Base-by-base conservation (phyloP, 139 green algal genomes). In the Haematococcus sp. region DNA sequence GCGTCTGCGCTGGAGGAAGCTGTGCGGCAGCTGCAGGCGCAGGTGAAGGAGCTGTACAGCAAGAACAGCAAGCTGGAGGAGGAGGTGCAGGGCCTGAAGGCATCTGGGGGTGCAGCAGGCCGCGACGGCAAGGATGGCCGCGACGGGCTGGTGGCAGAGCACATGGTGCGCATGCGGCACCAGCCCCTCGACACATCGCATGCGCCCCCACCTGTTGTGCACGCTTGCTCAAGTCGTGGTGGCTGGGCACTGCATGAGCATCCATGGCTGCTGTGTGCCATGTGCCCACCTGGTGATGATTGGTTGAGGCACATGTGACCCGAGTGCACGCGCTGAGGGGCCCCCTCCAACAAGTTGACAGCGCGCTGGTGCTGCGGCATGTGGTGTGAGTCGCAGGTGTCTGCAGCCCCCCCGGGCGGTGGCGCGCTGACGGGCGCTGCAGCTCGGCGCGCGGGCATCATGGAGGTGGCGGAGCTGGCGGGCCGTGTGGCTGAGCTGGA, bases 11-110 rank as follows among this genome's bases (percentile, higher is more conserved):
- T 68, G 31, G 61, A 68, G 61, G 61, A 30, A 51, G 31, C 61
- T 20, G 32, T 68, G 32, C 17, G 32, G 11, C 25, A 49, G 61
- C 61, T 68, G 31, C 61, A 68, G 32, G 17, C 15, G 9, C 61
- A 68, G 61, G 61, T 68, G 31, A 68, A 68, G 61, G 32, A 68
- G 61, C 32, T 68, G 32, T 25, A 49, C 11, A 31, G 9, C 31
- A 68, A 68, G 61, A 68, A 68, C 61, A 25, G 5, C 25, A 49
- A 28, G 32, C 61, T 68, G 9, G 61, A 68, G 22, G 20, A 19
- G 9, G 61, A 68, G 61, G 61, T 68, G 32, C 20, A 68, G 7
- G 40, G 40, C 2, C 61, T 68, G 5, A 68, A 68, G 61, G 40
- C 16, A 13, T 54, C 13, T 15, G 58, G 58, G 20, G 58, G 58